These are phyloP conservation scores for Cyclocybe cylindracea DNA, from an alignment of 768 basidiomycete species.

Conservation along the genomic window DNA sequence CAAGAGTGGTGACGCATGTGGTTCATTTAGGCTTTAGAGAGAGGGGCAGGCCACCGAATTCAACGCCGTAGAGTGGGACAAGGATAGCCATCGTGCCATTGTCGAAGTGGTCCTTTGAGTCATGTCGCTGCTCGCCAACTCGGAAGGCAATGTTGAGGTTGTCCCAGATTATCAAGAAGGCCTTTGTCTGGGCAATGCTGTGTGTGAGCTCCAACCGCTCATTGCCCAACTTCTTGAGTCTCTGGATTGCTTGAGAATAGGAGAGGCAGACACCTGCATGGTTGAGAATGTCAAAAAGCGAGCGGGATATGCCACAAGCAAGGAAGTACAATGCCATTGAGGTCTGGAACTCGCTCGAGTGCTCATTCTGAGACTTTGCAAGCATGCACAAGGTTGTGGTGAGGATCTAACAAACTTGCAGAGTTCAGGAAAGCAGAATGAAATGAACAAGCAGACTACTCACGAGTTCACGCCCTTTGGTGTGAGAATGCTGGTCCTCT, in stretches of 20 bases:
- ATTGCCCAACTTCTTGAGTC: slow-evolving; percentile 12
- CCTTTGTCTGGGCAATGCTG: not conserved
- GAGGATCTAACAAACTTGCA: slow-evolving; percentile 8
- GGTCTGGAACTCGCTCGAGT: slow-evolving; percentile 11
- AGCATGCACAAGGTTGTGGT: slow-evolving; percentile 12
- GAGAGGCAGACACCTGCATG: slow-evolving; percentile 21
- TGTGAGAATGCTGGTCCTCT: not conserved
- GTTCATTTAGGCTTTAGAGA: no score
- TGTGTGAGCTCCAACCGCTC: slow-evolving; percentile 9
- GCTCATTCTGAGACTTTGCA: slow-evolving; percentile 13
- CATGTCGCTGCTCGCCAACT: slow-evolving; percentile 20
- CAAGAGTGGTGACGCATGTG: slow-evolving; percentile 3
- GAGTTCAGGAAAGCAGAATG: not conserved
- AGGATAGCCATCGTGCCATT: slow-evolving; percentile 28
- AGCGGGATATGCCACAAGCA: slow-evolving; percentile 17
- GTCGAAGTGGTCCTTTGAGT: slow-evolving; percentile 24
- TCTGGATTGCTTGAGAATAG: slow-evolving; percentile 14
- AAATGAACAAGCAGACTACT: not conserved
- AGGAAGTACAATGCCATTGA: slow-evolving; percentile 19
- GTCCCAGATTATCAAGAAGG: slow-evolving; percentile 22
- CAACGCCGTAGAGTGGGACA: slow-evolving; percentile 17
- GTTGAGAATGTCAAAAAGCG: slow-evolving; percentile 20
- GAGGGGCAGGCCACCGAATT: slow-evolving; percentile 10
- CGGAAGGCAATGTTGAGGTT: slow-evolving; percentile 26
- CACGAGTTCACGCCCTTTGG: slow-evolving; percentile 8